Evolutionary conservation across 2,329 filamentous ascomycete genomes (phyloP).

Genomic region (Elsinoe fawcettii): DNA sequence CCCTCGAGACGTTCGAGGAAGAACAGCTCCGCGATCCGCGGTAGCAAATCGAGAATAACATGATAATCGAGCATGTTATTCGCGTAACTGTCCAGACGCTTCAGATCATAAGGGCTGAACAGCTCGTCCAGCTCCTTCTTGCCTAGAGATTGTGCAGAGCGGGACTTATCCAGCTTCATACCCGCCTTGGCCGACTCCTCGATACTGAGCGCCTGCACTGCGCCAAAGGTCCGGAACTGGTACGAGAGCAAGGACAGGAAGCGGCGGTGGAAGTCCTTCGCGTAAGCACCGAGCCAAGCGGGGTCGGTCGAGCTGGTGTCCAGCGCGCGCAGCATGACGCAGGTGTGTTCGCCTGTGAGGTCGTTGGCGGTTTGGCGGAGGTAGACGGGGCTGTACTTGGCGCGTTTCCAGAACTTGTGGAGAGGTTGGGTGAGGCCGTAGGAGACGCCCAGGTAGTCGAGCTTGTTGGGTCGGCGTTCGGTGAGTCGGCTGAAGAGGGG

Average conservation of each 20-base stretch:
- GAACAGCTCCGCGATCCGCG: conserved; percentile 71
- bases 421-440: conserved; percentile 82
- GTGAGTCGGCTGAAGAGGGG: conserved; percentile 83
- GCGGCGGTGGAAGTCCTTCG: conserved; percentile 88
- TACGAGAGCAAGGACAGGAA: conserved; percentile 86
- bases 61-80: conserved; percentile 98
- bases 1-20: conserved; percentile 64
- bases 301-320: conserved; percentile 54
- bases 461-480: conserved; percentile 67
- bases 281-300: conserved; percentile 83
- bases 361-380: conserved; percentile 93
- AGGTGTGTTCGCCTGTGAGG: conserved; percentile 92
- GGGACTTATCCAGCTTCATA: conserved; percentile 49
- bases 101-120: conserved; percentile 87
- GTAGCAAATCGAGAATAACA: conserved; percentile 88
- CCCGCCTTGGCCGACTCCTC: conserved; percentile 75
- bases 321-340: conserved; percentile 88
- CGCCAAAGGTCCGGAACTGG: conserved; percentile 77
- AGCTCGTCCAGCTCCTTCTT: conserved; percentile 69
- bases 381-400: conserved; percentile 80
- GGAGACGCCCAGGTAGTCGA: conserved; percentile 93
- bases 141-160: conserved; percentile 50
- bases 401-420: conserved; percentile 95
- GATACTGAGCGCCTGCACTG: conserved; percentile 72
- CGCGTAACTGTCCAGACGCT: conserved; percentile 88